These are phyloP conservation scores for Mycena filopes DNA, from an alignment of 768 basidiomycete genomes.

Conservation along the genomic window DNA sequence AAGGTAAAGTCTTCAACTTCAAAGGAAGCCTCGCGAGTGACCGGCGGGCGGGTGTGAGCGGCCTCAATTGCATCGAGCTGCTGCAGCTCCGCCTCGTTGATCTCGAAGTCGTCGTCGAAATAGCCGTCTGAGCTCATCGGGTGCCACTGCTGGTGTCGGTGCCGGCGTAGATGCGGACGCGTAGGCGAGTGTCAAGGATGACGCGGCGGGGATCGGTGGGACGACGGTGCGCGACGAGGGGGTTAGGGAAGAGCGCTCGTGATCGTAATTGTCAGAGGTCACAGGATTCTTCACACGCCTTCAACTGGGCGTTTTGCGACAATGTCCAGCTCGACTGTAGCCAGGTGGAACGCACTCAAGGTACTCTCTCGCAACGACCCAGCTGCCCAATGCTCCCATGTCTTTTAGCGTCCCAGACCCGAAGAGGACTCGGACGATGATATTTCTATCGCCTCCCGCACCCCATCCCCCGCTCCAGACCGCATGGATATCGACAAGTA, in stretches of 20 bases:
- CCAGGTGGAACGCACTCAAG: conserved; percentile 81
- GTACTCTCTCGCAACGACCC: conserved; percentile 67
- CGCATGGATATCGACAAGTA: conserved; percentile 71
- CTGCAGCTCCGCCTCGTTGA: conserved; percentile 67
- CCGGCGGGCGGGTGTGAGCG: conserved; percentile 46
- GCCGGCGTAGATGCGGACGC: too few species aligned
- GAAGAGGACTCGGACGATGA: conserved; percentile 75
- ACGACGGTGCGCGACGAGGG: conserved; percentile 1
- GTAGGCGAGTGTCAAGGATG: too few species aligned
- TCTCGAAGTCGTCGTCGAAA: conserved; percentile 65
- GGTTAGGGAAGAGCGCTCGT: neutral
- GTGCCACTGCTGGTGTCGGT: too few species aligned
- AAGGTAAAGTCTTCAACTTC: conserved; percentile 57
- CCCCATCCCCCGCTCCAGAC: conserved; percentile 75
- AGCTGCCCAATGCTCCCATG: conserved; percentile 65
- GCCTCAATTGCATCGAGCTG: conserved; percentile 81
- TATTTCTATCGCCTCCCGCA: conserved; percentile 77
- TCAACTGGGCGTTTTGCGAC: neutral
- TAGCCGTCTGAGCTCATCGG: conserved; percentile 83
- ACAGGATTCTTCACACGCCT: neutral
- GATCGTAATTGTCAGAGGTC: conserved; percentile 22
- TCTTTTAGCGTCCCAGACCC: conserved; percentile 71
- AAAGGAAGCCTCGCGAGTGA: conserved; percentile 44
- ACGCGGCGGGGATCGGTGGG: too few species aligned
- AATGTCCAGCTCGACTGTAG: conserved; percentile 75